Evolutionary conservation across 345 rosid species (phyloP).

Genomic region (Populus ilicifolia): DNA sequence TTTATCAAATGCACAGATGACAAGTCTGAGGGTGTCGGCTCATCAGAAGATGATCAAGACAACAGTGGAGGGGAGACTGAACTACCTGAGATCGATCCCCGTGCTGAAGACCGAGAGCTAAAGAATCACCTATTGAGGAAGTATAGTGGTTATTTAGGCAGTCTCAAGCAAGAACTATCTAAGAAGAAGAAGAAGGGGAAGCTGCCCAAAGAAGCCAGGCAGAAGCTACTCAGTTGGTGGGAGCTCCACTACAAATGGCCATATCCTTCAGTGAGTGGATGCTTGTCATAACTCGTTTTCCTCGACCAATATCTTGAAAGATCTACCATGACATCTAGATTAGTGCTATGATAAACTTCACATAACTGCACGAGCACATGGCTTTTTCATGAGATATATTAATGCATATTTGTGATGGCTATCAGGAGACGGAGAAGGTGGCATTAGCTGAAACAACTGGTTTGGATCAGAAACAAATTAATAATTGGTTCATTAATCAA

Average conservation of each 20-base stretch:
- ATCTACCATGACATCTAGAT: too few relatives aligned
- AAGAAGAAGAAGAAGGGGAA: conserved; percentile 99
- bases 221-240: conserved; percentile 98
- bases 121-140: conserved; percentile 88
- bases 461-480: conserved; percentile 95
- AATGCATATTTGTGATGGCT: neutral
- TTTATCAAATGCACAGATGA: conserved; percentile 50
- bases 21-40: conserved; percentile 70
- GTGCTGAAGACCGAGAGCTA: conserved; percentile 90
- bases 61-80: conserved; percentile 82
- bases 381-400: neutral
- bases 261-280: conserved; percentile 75
- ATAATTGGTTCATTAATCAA: conserved; percentile 98
- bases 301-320: too few relatives aligned
- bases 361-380: too few relatives aligned
- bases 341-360: too few relatives aligned
- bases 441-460: conserved; percentile 96
- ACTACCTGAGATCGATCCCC: conserved; percentile 77
- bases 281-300: neutral
- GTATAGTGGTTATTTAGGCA: conserved; percentile 91
- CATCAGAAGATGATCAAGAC: conserved; percentile 82
- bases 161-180: conserved; percentile 93
- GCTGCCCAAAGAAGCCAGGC: conserved; percentile 97
- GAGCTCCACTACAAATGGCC: conserved; percentile 99
- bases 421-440: conserved; percentile 91